Base-by-base conservation (phyloP, 345 rosid genomes). In the Excoecaria agallocha region DNA sequence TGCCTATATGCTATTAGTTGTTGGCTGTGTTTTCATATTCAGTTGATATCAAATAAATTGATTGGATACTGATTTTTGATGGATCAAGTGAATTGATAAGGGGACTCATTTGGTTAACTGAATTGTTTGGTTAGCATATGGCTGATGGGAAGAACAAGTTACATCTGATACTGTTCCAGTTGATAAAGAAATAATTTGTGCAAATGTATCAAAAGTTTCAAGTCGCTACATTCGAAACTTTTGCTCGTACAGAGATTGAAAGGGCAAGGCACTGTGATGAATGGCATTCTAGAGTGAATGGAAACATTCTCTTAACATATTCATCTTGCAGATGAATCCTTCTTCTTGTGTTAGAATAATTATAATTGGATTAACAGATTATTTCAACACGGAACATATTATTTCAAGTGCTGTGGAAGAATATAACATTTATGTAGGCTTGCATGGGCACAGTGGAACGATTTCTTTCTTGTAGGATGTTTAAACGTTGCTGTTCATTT, bases 81-180 rank as follows among this genome's bases (percentile, higher is more conserved):
- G 48, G 5, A 30, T 5, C 9, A 43, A 41, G 39, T 6, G 19
- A 37, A 30, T 8, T 11, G 38, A 1, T 16, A 38, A 35, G 10
- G 20, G 25, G 52, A 25, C 63, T 59, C 39, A 16, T 51, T 17
- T 6, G 6, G 38, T 12, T 30, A 13, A 13, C n/a, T 61, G n/a
- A 55, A 61, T 66, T 66, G 70, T 25, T 24, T 66, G 69, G 30
- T 48, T 19, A 38, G 52, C 35, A 45, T 45, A 11, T 35, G 66
- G 20, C 43, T 30, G 35, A 30, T 61, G 66, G 66, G 66, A 61
- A 61, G 41, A 25, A 13, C 16, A 60, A 25, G 66, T 61, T 61
- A 45, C 39, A 3, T 4, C 43, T 37, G 43, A 60, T 4, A 43
- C 3, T 61, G 3, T 37, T 35, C 17, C 24, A 11, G 67, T n/a